Evolutionary conservation across 441 rosid species (phyloP).

Genomic region (Populus trichocarpa): DNA sequence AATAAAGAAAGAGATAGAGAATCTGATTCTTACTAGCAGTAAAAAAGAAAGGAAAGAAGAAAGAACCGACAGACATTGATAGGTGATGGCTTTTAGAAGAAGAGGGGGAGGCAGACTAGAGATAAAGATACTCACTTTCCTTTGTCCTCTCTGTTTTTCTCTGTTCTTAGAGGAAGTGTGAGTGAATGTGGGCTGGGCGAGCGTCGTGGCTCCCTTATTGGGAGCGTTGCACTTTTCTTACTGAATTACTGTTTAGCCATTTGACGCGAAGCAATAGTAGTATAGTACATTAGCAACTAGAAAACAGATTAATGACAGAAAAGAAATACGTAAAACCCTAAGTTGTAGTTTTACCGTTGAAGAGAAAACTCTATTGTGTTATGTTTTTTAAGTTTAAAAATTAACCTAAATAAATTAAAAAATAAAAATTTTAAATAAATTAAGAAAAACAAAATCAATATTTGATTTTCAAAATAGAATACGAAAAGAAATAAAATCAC

Average conservation of each 20-base stretch:
- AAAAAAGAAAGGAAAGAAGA: no score
- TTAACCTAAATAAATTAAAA: neutral
- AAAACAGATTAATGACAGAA: neutral
- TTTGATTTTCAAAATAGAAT: neutral
- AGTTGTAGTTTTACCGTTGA: neutral
- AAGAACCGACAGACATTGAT: no score
- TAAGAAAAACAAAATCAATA: neutral
- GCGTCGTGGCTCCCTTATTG: no score
- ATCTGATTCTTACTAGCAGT: neutral
- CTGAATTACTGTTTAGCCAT: neutral
- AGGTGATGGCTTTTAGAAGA: no score
- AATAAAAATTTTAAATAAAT: no score
- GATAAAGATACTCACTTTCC: no score
- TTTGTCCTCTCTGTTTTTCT: no score
- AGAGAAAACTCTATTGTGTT: neutral
- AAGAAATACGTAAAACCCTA: neutral
- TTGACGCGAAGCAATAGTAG: neutral
- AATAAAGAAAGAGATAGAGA: conserved; percentile 1
- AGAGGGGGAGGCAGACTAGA: no score
- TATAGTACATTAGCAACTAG: neutral
- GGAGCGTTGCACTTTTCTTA: no score
- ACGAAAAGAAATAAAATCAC: no score
- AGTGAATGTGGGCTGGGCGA: no score
- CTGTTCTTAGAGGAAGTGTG: no score
- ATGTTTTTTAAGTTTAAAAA: neutral